A percentile compares a stretch with the other conserved stretches of the same genome.
Conservation (phyloP, 495 filamentous ascomycete genomes). For the Annulohypoxylon nitens region DNA sequence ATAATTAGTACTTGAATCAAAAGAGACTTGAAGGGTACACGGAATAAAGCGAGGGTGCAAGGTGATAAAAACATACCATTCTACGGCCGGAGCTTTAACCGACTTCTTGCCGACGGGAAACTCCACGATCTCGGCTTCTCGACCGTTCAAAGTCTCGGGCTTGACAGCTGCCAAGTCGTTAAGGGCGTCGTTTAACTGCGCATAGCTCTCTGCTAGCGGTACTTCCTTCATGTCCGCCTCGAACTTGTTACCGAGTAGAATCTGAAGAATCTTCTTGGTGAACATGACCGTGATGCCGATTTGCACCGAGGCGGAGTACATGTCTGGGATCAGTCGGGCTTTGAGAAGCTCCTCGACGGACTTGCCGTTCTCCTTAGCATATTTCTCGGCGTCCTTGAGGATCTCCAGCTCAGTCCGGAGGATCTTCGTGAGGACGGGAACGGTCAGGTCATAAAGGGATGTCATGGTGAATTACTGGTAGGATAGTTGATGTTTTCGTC, state of each 20-base stretch:
- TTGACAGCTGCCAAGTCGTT: constrained; percentile 53
- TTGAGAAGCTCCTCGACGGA: constrained; percentile 38
- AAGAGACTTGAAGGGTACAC: neutral
- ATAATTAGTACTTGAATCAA: constrained; percentile 14
- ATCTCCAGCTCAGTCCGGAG: constrained; percentile 48
- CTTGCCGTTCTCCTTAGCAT: constrained; percentile 37
- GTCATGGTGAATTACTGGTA: constrained; percentile 35
- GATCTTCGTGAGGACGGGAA: constrained; percentile 48
- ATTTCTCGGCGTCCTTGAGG: constrained; percentile 48
- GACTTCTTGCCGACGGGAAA: constrained; percentile 43
- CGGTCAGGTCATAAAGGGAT: constrained; percentile 49
- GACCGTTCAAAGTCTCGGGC: constrained; percentile 54
- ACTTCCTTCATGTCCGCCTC: neutral
- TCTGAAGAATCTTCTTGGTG: constrained; percentile 40
- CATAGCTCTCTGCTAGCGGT: constrained; percentile 36
- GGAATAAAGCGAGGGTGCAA: neutral
- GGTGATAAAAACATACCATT: constrained; percentile 31
- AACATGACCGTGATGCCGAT: constrained; percentile 54
- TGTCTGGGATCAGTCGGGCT: constrained; percentile 57
- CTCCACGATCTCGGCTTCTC: constrained; percentile 51
- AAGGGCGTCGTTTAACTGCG: constrained; percentile 39
- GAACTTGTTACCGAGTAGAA: constrained; percentile 18
- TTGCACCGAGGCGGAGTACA: constrained; percentile 64
- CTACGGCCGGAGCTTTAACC: constrained; percentile 16
- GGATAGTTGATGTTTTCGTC: neutral